Percentiles rank a stretch among this genome's conserved stretches.
These are phyloP conservation scores for Trypanosoma avium DNA, from an alignment of 208 protist species.

Conservation along the genomic window DNA sequence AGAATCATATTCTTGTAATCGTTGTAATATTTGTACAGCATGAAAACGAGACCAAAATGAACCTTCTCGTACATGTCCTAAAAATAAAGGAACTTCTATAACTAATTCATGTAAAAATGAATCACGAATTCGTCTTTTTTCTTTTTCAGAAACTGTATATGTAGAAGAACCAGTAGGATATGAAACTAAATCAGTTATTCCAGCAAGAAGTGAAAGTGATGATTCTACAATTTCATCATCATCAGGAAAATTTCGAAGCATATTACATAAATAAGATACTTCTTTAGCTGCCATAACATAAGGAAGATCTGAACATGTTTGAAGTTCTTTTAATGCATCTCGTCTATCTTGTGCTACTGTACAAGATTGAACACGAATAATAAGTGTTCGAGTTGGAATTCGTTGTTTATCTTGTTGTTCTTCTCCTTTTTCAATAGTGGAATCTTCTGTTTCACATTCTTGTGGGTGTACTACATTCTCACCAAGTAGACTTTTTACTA, in stretches of 20 bases:
- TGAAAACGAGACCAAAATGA: conserved; percentile 55
- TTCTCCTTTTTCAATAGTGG: background rate
- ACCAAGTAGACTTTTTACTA: conserved; percentile 72
- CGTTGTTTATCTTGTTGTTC: background rate
- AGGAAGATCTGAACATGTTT: conserved; percentile 49
- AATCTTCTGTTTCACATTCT: background rate
- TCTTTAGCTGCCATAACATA: conserved; percentile 48
- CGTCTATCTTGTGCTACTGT: conserved; percentile 79
- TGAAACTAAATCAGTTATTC: conserved; percentile 45
- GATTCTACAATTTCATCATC: conserved; percentile 43
- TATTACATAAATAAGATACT: conserved; percentile 36
- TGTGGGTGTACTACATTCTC: conserved; percentile 75
- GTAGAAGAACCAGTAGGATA: conserved; percentile 36
- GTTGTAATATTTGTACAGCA: conserved; percentile 59
- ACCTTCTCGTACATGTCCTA: conserved; percentile 33
- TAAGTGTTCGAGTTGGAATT: conserved; percentile 48
- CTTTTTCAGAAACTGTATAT: conserved; percentile 22
- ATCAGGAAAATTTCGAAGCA: conserved; percentile 38
- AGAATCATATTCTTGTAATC: conserved; percentile 65
- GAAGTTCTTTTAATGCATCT: conserved; percentile 62
- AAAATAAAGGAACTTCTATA: conserved; percentile 43
- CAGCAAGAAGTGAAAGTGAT: conserved; percentile 49
- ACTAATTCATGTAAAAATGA: conserved; percentile 52
- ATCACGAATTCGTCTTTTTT: conserved; percentile 49
- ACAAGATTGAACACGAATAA: conserved; percentile 76